Base-by-base conservation (phyloP, 2,329 filamentous ascomycete genomes). In the Cercospora berteroae region DNA sequence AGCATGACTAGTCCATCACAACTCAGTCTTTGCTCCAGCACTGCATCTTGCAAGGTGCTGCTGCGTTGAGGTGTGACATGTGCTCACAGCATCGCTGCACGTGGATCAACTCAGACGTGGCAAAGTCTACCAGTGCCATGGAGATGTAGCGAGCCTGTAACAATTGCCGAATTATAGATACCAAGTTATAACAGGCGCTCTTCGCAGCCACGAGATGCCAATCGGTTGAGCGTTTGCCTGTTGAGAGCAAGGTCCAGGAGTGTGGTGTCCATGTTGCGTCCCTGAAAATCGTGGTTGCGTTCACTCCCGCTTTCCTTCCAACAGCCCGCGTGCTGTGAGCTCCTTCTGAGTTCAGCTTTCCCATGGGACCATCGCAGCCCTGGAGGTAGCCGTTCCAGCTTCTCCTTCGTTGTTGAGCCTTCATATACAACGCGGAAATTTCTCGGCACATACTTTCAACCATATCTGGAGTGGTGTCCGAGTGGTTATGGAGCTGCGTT, bases 401-500 rank as follows among this genome's bases (percentile, higher is more conserved):
- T 44, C 25, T 4, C 18, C 10, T 23, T 5, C 1, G 1, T 1
- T 8, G 16, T 16, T 44, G 12, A 31, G 25, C 1, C 10, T n/a
- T 56, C 29, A 64, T 58, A 58, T 50, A 6, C 8, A 1, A 2
- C 5, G 1, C 50, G 61, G 50, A 64, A 16, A 44, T 50, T 12
- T 44, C 63, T 60, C 56, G 56, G 56, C 5, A 25, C 18, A 42
- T 62, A 31, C 48, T 64, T 42, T 57, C 27, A 56, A 44, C 50
- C 61, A 39, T 16, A 25, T 13, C 4, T 31, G 69, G 69, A 27
- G 63, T 67, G 59, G 56, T 72, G 71, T 69, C 69, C 66, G 67
- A 73, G 71, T 73, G 72, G 72, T 74, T 74, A 73, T 74, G 71
- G 72, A 72, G 70, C 71, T 72, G 70, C 70, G 71, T 73, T 73